Percentiles rank a stretch among this genome's conserved stretches.
These are phyloP conservation scores for Rhodomyrtus tomentosa DNA, from an alignment of 345 rosid genomes.

Conservation along the genomic window DNA sequence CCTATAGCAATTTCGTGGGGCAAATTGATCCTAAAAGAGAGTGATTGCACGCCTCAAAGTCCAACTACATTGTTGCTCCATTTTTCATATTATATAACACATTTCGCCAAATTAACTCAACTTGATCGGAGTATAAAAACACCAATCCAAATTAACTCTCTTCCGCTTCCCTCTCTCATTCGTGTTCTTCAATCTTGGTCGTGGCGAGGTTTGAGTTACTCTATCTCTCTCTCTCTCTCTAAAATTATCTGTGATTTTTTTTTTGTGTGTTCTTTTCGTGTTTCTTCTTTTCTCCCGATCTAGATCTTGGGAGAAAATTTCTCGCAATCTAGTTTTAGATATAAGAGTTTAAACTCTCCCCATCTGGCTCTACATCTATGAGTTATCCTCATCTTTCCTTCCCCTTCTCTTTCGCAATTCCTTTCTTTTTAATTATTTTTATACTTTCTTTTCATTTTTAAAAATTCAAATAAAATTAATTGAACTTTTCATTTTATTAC, in stretches of 20 bases:
- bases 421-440: too few species aligned
- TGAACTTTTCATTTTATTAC: too few species aligned
- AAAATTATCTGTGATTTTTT: neutral
- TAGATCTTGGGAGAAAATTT: neutral
- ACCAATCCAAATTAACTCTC: neutral
- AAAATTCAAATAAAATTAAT: too few species aligned
- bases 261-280: neutral
- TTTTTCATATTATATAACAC: too few species aligned
- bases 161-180: neutral
- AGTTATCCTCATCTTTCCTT: neutral
- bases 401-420: too few species aligned
- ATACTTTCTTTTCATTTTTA: too few species aligned
- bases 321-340: neutral
- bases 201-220: neutral
- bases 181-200: neutral
- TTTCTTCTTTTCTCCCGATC: neutral
- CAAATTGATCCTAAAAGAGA: too few species aligned
- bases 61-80: too few species aligned
- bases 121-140: neutral
- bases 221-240: neutral
- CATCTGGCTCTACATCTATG: neutral
- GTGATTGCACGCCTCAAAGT: too few species aligned
- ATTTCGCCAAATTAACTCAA: neutral
- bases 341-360: neutral
- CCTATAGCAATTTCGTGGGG: too few species aligned